A percentile compares a stretch with the other conserved stretches of the same genome.
phyloP scores from a whole-genome alignment of 2,329 filamentous ascomycete genomes.

The Neonectria punicea region DNA sequence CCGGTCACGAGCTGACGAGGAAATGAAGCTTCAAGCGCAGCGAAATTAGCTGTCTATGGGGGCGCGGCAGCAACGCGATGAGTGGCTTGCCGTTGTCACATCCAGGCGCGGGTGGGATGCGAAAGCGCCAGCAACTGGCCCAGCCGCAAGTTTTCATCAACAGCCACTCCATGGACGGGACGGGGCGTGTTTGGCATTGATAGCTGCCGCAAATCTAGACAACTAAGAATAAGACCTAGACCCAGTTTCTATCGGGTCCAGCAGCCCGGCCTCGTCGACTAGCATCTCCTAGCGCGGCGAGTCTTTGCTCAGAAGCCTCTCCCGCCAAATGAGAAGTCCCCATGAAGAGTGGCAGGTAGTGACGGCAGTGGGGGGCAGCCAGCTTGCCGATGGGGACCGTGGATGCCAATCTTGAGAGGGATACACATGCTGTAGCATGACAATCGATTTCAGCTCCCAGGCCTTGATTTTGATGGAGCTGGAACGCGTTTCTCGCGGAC shows the following conservation, averaged over 20 bases:
- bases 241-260: slow-evolving; percentile 24
- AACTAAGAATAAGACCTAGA: slow-evolving; percentile 24
- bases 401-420: slow-evolving; percentile 26
- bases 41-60: slow-evolving; percentile 40
- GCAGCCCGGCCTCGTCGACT: slow-evolving; percentile 20
- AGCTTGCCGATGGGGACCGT: slow-evolving; percentile 18
- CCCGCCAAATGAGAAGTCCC: slow-evolving; percentile 22
- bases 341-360: slow-evolving; percentile 11
- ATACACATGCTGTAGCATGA: slow-evolving; percentile 14
- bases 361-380: slow-evolving; percentile 10
- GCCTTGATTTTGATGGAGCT: slow-evolving; percentile 15
- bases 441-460: slow-evolving; percentile 20
- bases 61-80: slow-evolving; percentile 13
- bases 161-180: slow-evolving; percentile 26
- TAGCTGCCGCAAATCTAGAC: slow-evolving; percentile 27
- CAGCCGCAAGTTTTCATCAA: slow-evolving; percentile 26
- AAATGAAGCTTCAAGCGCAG: slow-evolving; percentile 41
- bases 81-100: slow-evolving; percentile 38
- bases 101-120: slow-evolving; percentile 9
- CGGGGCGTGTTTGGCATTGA: slow-evolving; percentile 36
- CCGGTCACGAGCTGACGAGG: slow-evolving; percentile 33
- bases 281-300: slow-evolving; percentile 13
- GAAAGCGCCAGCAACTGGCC: slow-evolving; percentile 23
- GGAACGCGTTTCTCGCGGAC: slow-evolving; percentile 8
- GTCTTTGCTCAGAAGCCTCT: slow-evolving; percentile 13